Evolutionary conservation across 2,329 filamentous ascomycete species (phyloP).

Genomic region (Cladosporium sp.): DNA sequence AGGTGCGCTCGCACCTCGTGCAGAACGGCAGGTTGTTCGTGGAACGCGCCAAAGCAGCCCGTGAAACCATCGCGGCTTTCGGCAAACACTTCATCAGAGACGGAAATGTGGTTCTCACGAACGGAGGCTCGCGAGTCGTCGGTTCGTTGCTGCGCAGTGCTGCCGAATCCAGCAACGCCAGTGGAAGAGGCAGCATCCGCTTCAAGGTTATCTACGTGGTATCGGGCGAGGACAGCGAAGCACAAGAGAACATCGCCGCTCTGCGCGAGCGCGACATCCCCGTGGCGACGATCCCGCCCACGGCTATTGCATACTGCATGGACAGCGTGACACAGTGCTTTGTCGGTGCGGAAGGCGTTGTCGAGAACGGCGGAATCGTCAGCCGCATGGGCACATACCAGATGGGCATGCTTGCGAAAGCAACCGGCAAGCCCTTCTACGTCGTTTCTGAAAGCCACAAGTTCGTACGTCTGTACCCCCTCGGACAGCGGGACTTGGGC

Average conservation of each 20-base stretch:
- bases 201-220: conserved; percentile 77
- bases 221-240: conserved; percentile 52
- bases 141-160: conserved; percentile 71
- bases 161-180: conserved; percentile 53
- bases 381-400: conserved; percentile 83
- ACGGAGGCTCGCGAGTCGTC: conserved; percentile 82
- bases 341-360: conserved; percentile 74
- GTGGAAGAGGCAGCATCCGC: conserved; percentile 54
- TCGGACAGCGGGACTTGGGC: conserved; percentile 75
- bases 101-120: conserved; percentile 78
- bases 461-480: conserved; percentile 81
- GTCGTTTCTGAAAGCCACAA: conserved; percentile 96
- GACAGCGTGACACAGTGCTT: conserved; percentile 66
- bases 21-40: conserved; percentile 85
- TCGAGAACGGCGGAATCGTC: conserved; percentile 90
- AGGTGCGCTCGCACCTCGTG: conserved; percentile 76
- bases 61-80: conserved; percentile 75
- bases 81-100: conserved; percentile 76
- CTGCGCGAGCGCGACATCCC: conserved; percentile 72
- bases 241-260: conserved; percentile 64
- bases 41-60: conserved; percentile 75
- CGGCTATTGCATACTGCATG: conserved; percentile 75
- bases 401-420: conserved; percentile 75
- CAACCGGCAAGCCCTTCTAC: conserved; percentile 73
- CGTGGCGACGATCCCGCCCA: conserved; percentile 74